Evolutionary conservation across 495 filamentous ascomycete species (phyloP).

Genomic region (Entonaema liquescens): DNA sequence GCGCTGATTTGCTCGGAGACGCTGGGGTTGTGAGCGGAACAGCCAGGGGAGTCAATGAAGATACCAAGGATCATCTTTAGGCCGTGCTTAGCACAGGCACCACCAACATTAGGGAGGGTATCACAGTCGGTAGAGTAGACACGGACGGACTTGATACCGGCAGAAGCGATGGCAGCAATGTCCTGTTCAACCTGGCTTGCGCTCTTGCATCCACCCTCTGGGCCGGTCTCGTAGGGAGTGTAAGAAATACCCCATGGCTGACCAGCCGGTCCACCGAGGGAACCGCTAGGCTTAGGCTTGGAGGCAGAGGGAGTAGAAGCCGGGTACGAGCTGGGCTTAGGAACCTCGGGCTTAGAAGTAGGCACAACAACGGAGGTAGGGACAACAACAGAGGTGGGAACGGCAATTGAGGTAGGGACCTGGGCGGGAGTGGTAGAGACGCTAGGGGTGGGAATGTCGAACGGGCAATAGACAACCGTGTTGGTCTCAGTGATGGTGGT

Average conservation of each 20-base stretch:
- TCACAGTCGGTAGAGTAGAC: slow-evolving; percentile 93
- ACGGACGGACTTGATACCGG: slow-evolving; percentile 84
- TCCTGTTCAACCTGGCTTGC: slow-evolving; percentile 67
- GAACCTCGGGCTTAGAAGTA: not conserved
- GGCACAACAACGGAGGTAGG: slow-evolving; percentile 15
- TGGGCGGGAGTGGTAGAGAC: slow-evolving; percentile 27
- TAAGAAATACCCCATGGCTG: slow-evolving; percentile 90
- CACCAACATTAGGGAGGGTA: slow-evolving; percentile 76
- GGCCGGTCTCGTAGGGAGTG: slow-evolving; percentile 73
- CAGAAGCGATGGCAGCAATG: slow-evolving; percentile 70
- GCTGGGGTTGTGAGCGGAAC: slow-evolving; percentile 56
- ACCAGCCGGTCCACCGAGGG: slow-evolving; percentile 54
- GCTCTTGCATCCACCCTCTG: slow-evolving; percentile 71
- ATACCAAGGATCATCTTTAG: slow-evolving; percentile 86
- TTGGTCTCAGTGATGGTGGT: slow-evolving; percentile 74
- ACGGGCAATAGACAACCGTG: slow-evolving; percentile 78
- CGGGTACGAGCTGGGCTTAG: slow-evolving; percentile 26
- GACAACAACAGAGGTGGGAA: slow-evolving; percentile 9
- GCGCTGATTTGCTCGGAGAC: slow-evolving; percentile 73
- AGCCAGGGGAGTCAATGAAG: slow-evolving; percentile 74
- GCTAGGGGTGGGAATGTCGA: slow-evolving; percentile 54
- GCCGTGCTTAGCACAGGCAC: slow-evolving; percentile 65
- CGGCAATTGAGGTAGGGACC: not conserved
- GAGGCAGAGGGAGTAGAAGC: slow-evolving; percentile 21
- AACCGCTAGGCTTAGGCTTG: slow-evolving; percentile 39